Percentiles rank a stretch among this genome's conserved stretches.
Conservation (phyloP, 2,329 filamentous ascomycete genomes). For the Ophiostoma ips region DNA sequence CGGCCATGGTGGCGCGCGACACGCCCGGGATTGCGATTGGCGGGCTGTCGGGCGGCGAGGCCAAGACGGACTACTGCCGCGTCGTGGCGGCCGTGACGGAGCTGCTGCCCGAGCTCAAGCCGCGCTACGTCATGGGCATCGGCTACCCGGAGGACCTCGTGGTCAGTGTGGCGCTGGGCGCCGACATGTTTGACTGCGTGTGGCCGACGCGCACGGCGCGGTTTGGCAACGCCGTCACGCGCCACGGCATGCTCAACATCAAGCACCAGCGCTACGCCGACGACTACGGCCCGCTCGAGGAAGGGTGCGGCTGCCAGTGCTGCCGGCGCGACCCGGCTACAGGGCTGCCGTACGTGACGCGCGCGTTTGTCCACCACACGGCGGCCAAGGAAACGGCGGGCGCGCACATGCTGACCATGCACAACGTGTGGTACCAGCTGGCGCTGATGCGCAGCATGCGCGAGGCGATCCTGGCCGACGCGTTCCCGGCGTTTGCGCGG, state of each 20-base stretch:
- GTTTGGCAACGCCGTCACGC: constrained; percentile 88
- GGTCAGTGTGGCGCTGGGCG: constrained; percentile 82
- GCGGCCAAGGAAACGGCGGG: constrained; percentile 90
- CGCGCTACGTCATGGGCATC: constrained; percentile 98
- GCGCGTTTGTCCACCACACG: constrained; percentile 84
- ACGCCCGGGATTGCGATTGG: constrained; percentile 96
- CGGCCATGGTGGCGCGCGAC: constrained; percentile 75
- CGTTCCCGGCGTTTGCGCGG: constrained; percentile 63
- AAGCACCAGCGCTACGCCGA: constrained; percentile 59
- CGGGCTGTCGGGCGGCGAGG: constrained; percentile 86
- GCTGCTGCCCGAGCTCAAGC: constrained; percentile 76
- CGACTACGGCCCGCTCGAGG: constrained; percentile 75
- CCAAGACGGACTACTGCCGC: constrained; percentile 80
- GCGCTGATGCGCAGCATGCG: constrained; percentile 65
- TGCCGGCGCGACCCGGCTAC: constrained; percentile 50
- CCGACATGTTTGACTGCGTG: constrained; percentile 99
- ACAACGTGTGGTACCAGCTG: constrained; percentile 90
- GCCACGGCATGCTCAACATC: constrained; percentile 68
- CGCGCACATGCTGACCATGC: constrained; percentile 72
- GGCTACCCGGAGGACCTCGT: constrained; percentile 94
- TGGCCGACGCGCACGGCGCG: constrained; percentile 95
- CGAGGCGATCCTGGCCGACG: constrained; percentile 66
- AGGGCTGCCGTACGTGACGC: constrained; percentile 54
- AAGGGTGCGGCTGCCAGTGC: constrained; percentile 66
- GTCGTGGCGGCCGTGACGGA: constrained; percentile 79